A percentile compares a stretch with the other conserved stretches of the same genome.
Evolutionary conservation across 768 basidiomycete species (phyloP).

Genomic region (Gautieria morchelliformis): DNA sequence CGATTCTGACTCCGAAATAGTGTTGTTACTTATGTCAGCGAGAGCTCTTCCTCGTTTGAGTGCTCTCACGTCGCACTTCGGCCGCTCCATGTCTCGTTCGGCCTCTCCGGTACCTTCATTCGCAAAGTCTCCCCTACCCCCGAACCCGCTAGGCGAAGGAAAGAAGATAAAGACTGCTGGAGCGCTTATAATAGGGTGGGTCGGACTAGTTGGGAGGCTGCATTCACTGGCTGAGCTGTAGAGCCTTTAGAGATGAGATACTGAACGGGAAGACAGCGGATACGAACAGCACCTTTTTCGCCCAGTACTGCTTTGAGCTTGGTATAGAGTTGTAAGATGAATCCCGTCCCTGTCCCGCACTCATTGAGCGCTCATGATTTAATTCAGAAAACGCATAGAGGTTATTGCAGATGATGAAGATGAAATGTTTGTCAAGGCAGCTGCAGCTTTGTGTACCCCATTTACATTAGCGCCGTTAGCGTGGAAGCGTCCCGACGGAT

Average conservation of each 20-base stretch:
- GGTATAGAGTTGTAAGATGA: slow-evolving; percentile 62
- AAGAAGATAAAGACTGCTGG: slow-evolving; percentile 64
- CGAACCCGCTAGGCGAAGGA: slow-evolving; percentile 61
- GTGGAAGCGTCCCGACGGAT: slow-evolving; percentile 79
- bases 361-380: slow-evolving; percentile 12
- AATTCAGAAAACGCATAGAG: slow-evolving; percentile 70
- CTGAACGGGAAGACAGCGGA: slow-evolving; percentile 87
- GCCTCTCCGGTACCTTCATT: slow-evolving; percentile 3
- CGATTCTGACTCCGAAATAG: background rate
- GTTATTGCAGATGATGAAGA: slow-evolving; percentile 86
- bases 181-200: slow-evolving; percentile 69
- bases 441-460: background rate
- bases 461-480: slow-evolving; percentile 27
- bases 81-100: slow-evolving; percentile 1
- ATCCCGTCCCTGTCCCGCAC: background rate
- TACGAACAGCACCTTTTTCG: slow-evolving; percentile 78
- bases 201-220: background rate
- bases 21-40: slow-evolving; percentile 3
- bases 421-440: slow-evolving; percentile 56
- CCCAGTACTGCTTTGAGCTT: slow-evolving; percentile 81
- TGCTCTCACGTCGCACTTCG: background rate
- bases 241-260: slow-evolving; percentile 64
- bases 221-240: background rate
- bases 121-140: slow-evolving; percentile 40
- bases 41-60: background rate